These are phyloP conservation scores for Themeda triandra DNA, from an alignment of 176 grass and related monocot genomes.

Conservation along the genomic window DNA sequence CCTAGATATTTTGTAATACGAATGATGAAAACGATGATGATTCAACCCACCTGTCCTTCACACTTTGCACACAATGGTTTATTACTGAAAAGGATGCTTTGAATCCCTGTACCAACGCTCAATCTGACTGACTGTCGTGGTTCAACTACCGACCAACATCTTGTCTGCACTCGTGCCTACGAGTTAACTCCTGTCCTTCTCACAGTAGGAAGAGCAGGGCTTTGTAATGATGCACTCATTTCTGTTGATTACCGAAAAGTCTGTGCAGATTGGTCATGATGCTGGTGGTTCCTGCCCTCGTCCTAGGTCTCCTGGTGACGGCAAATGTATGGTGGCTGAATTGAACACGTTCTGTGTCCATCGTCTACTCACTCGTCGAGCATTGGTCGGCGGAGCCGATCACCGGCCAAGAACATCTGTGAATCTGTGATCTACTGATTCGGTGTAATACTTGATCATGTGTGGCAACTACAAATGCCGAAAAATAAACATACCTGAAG, in stretches of 20 bases:
- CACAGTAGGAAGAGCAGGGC: neutral
- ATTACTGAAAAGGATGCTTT: neutral
- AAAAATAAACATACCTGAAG: neutral
- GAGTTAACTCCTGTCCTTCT: neutral
- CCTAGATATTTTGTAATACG: conserved; percentile 6
- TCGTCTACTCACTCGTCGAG: neutral
- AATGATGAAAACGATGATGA: neutral
- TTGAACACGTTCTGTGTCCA: neutral
- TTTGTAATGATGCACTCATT: neutral
- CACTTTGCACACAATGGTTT: neutral
- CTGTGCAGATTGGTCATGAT: neutral
- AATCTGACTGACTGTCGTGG: neutral
- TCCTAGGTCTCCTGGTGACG: neutral
- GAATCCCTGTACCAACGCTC: neutral
- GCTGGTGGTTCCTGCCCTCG: neutral
- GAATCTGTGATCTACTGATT: neutral
- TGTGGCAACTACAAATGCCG: neutral
- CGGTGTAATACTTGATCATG: neutral
- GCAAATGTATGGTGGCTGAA: neutral
- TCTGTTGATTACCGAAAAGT: neutral
- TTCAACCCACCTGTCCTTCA: neutral
- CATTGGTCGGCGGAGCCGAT: neutral
- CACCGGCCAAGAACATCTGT: neutral
- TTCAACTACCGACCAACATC: neutral
- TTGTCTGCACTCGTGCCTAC: neutral